Base-by-base conservation (phyloP, 2,329 filamentous ascomycete species). In the Mollisia scopiformis region DNA sequence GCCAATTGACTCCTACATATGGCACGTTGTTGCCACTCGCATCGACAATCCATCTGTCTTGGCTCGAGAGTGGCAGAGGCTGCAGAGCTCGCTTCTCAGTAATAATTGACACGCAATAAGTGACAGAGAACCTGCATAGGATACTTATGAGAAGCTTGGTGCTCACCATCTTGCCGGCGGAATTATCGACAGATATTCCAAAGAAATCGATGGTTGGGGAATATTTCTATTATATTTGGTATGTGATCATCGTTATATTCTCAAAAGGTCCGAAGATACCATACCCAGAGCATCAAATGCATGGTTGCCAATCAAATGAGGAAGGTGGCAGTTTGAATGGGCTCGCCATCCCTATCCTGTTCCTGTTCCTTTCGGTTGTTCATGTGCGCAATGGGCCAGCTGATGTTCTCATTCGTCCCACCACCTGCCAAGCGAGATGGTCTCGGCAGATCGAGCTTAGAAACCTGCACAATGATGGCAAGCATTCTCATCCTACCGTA, bases 1-100 rank as follows among this genome's bases (percentile, higher is more conserved):
- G 84, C 86, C 85, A 88, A 66, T 88, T 88, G 13, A 80, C 79
- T 0, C 85, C 85, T 3, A 81, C 84, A 58, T 82, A 80, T 13
- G 76, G 79, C 37, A 85, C 72, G 31, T 75, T 76, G 3, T 77
- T 72, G 41, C 77, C 77, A 1, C 61, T 57, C 6, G 64, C 50
- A 58, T 68, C 65, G 6, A 65, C 35, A 27, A 67, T 68, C 65
- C 65, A 66, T 31, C 65, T 55, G 7, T 58, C 63, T 14, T 37
- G 37, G 33, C 16, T 58, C 11, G 55, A 51, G 5, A 58, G 21
- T 2, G 43, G 43, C 37, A 57, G 30, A 10, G 55, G 53, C 27
- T 55, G 53, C 16, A 55, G 27, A 4, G 53, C 19, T 28, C 37
- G 39, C 10, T 41, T 47, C 35, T 14, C 14, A 11, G 53, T 8